These are phyloP conservation scores for Lablab purpureus DNA, from an alignment of 306 rosid species.

Conservation along the genomic window DNA sequence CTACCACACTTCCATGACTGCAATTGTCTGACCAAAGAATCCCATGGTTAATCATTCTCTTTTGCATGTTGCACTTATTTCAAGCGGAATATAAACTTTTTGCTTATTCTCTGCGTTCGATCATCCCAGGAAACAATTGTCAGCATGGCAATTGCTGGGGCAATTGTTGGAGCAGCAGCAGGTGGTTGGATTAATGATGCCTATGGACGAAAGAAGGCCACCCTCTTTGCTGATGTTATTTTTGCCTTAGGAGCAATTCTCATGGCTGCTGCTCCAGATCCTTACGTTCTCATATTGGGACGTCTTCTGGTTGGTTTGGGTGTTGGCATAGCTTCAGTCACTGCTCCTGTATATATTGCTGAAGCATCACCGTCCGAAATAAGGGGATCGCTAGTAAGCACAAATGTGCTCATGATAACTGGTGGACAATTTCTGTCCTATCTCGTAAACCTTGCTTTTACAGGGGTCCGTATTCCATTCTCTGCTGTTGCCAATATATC, in stretches of 20 bases:
- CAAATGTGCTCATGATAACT: conserved; percentile 89
- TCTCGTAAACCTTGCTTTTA: conserved; percentile 82
- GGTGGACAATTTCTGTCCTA: conserved; percentile 93
- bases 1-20: too few relatives aligned
- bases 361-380: conserved; percentile 95
- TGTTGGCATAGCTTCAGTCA: conserved; percentile 84
- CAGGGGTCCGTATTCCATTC: conserved; percentile 59
- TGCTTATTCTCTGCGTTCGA: neutral
- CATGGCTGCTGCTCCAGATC: conserved; percentile 90
- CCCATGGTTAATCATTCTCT: too few relatives aligned
- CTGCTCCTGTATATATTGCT: conserved; percentile 93
- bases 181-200: conserved; percentile 95
- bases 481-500: neutral
- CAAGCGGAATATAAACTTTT: neutral
- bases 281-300: conserved; percentile 82
- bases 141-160: conserved; percentile 94
- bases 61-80: neutral
- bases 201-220: conserved; percentile 90
- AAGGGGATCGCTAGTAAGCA: conserved; percentile 87
- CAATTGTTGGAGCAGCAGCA: conserved; percentile 80
- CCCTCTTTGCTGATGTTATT: conserved; percentile 78
- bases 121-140: conserved; percentile 82
- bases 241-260: conserved; percentile 73
- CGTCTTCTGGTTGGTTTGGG: conserved; percentile 86
- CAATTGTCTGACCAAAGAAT: too few relatives aligned